A percentile compares a stretch with the other conserved stretches of the same genome.
These are phyloP conservation scores for Begonia masoniana DNA, from an alignment of 306 rosid genomes.

Conservation along the genomic window DNA sequence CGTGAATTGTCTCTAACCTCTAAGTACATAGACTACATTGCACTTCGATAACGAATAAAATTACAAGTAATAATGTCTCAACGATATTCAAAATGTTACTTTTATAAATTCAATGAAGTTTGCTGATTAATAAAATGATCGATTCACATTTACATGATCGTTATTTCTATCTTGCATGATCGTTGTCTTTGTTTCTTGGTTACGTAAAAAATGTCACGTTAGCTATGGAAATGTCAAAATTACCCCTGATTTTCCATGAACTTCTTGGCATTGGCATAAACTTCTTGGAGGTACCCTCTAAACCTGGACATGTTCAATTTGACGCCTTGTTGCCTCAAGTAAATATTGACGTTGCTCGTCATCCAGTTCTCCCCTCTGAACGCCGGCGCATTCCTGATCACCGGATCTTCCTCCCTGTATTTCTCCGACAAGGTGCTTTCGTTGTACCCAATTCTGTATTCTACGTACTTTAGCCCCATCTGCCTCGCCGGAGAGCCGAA, in stretches of 20 bases:
- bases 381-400: conserved; percentile 14
- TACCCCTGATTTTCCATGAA: conserved; percentile 7
- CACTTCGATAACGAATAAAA: too few relatives aligned
- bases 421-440: conserved; percentile 25
- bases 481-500: conserved; percentile 9
- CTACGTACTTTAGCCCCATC: conserved; percentile 22
- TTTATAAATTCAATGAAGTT: too few relatives aligned
- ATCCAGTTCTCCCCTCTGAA: conserved; percentile 9
- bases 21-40: too few relatives aligned
- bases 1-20: too few relatives aligned
- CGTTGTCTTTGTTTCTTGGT: too few relatives aligned
- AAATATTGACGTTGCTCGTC: conserved; percentile 14
- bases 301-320: conserved; percentile 26
- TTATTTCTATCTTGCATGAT: too few relatives aligned
- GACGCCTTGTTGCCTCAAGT: conserved; percentile 28
- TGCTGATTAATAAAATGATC: too few relatives aligned
- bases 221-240: too few relatives aligned
- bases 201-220: too few relatives aligned
- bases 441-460: conserved; percentile 15
- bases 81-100: too few relatives aligned
- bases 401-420: conserved; percentile 12
- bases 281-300: conserved; percentile 11
- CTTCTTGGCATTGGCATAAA: conserved; percentile 8
- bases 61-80: too few relatives aligned
- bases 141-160: too few relatives aligned